Evolutionary conservation across 257 asterid genomes (phyloP).

Genomic region (Gynochthodes officinalis): DNA sequence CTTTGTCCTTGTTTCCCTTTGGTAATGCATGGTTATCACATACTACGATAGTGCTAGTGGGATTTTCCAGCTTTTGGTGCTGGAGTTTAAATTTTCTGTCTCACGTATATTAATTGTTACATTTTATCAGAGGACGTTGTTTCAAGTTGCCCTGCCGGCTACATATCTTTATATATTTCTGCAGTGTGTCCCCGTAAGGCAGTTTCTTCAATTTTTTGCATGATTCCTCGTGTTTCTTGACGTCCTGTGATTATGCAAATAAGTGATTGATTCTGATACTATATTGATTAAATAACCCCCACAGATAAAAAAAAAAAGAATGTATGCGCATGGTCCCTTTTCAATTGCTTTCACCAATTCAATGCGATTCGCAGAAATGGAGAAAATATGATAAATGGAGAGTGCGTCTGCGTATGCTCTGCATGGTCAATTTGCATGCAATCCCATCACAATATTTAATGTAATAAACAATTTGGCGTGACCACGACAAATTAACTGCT

Average conservation of each 20-base stretch:
- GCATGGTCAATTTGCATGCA: not conserved
- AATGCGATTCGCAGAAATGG: not conserved
- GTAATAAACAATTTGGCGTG: not conserved
- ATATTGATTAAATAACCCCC: not conserved
- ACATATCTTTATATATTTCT: too few species aligned
- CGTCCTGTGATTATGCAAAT: not conserved
- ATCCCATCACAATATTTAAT: too few species aligned
- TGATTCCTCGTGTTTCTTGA: slow-evolving; percentile 9
- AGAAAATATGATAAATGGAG: not conserved
- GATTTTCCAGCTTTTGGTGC: too few species aligned
- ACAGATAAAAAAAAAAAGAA: too few species aligned
- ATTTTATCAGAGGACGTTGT: too few species aligned
- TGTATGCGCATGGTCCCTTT: not conserved
- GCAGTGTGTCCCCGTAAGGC: not conserved
- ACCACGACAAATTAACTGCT: not conserved
- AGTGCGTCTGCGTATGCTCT: too few species aligned
- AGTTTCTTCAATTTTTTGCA: not conserved
- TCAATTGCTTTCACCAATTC: slow-evolving; percentile 4
- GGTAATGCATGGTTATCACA: too few species aligned
- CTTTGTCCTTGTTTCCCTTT: too few species aligned
- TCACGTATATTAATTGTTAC: too few species aligned
- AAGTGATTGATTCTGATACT: not conserved
- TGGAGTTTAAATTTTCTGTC: too few species aligned
- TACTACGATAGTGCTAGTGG: too few species aligned
- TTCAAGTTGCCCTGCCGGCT: too few species aligned